A percentile compares a stretch with the other conserved stretches of the same genome.
Evolutionary conservation across 2,329 filamentous ascomycete genomes (phyloP).

Genomic region (Ceratocystis colombiana): DNA sequence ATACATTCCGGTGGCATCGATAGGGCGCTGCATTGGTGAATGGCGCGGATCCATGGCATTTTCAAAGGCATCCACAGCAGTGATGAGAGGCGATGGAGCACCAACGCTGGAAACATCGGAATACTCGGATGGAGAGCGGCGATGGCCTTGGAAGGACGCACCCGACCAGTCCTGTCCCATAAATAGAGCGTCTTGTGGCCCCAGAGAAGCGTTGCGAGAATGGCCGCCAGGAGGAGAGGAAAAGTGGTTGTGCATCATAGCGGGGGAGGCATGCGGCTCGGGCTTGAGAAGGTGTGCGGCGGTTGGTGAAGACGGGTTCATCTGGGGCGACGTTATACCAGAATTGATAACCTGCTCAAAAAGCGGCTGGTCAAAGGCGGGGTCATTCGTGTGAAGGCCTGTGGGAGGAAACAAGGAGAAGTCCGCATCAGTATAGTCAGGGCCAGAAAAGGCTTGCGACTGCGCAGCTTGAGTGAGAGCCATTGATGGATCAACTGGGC

Average conservation of each 20-base stretch:
- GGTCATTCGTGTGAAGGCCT: conserved; percentile 39
- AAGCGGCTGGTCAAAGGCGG: conserved; percentile 52
- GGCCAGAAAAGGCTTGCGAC: conserved; percentile 32
- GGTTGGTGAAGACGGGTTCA: conserved; percentile 45
- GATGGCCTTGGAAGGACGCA: conserved; percentile 65
- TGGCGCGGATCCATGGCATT: conserved; percentile 46
- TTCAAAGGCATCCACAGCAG: conserved; percentile 70
- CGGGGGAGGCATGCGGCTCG: conserved; percentile 42
- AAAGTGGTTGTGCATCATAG: conserved; percentile 49
- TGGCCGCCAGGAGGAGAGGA: conserved; percentile 41
- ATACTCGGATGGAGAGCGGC: conserved; percentile 78
- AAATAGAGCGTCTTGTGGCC: conserved; percentile 48
- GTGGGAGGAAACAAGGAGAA: conserved; percentile 53
- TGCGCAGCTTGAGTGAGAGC: conserved; percentile 35
- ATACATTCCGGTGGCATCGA: conserved; percentile 50
- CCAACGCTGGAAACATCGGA: conserved; percentile 82
- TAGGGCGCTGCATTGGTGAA: conserved; percentile 69
- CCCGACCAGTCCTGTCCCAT: conserved; percentile 48
- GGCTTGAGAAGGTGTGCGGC: conserved; percentile 46
- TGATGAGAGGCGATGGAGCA: conserved; percentile 61
- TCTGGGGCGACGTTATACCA: conserved; percentile 46
- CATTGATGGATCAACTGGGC: conserved; percentile 34
- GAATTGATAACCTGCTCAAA: conserved; percentile 43
- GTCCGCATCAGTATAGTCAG: conserved; percentile 44
- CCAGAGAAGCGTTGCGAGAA: conserved; percentile 48